These are phyloP conservation scores for Brassica rapa DNA, from an alignment of 345 rosid genomes.

Conservation along the genomic window DNA sequence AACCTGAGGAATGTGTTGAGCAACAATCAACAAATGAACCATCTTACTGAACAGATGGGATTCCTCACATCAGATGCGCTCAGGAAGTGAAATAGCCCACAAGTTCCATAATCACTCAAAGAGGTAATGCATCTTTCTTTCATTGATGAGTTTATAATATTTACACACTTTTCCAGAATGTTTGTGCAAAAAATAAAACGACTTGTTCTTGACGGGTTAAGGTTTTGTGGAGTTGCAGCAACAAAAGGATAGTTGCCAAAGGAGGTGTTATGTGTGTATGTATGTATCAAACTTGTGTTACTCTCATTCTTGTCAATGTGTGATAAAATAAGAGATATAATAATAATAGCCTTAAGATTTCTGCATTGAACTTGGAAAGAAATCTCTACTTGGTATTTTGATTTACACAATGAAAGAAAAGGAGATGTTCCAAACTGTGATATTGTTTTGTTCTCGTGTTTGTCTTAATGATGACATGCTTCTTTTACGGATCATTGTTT, in stretches of 20 bases:
- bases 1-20: constrained; percentile 48
- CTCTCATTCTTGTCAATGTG: constrained; percentile 28
- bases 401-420: neutral
- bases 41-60: constrained; percentile 79
- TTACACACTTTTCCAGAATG: neutral
- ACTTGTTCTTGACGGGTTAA: constrained; percentile 14
- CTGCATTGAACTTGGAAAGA: neutral
- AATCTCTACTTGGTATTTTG: neutral
- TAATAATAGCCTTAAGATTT: neutral
- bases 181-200: neutral
- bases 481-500: too few species aligned
- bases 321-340: constrained; percentile 8
- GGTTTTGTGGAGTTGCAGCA: constrained; percentile 7
- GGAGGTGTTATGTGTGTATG: neutral
- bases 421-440: neutral
- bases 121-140: constrained; percentile 9
- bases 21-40: constrained; percentile 54
- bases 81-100: constrained; percentile 37
- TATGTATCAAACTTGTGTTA: constrained; percentile 18
- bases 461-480: neutral
- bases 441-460: neutral
- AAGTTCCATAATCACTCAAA: neutral
- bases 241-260: constrained; percentile 5
- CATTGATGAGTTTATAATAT: neutral
- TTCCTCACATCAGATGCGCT: constrained; percentile 54